phyloP scores from a whole-genome alignment of 495 filamentous ascomycete genomes.

The Podospora pseudopauciseta region DNA sequence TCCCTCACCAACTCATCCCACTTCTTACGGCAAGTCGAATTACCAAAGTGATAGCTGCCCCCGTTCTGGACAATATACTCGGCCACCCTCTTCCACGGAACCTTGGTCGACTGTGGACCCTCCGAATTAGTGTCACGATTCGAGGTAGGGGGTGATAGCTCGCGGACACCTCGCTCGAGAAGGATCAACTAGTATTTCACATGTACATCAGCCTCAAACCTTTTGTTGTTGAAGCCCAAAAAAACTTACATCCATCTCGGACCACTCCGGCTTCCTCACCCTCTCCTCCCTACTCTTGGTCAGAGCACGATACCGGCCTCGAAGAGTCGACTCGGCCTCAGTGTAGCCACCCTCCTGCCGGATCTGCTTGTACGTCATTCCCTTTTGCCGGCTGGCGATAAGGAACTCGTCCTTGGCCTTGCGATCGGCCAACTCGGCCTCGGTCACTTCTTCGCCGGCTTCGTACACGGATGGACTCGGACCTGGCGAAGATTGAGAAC shows the following conservation, averaged over 20 bases:
- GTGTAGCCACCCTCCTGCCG: not conserved
- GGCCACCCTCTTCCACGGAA: slow-evolving; percentile 81
- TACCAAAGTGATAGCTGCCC: slow-evolving; percentile 79
- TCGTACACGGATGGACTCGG: not conserved
- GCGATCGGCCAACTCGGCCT: not conserved
- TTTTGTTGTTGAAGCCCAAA: no score
- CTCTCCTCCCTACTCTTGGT: not conserved
- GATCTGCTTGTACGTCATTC: slow-evolving; percentile 1
- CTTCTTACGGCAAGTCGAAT: slow-evolving; percentile 84
- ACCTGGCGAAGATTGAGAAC: not conserved
- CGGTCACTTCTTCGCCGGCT: not conserved
- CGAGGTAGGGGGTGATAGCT: slow-evolving; percentile 23
- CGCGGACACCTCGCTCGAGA: slow-evolving; percentile 46
- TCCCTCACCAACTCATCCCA: slow-evolving; percentile 54
- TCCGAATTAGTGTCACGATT: not conserved
- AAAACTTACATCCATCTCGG: not conserved
- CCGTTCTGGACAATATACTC: slow-evolving; percentile 67
- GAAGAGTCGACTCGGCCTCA: not conserved
- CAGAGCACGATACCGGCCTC: not conserved
- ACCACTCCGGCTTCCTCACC: slow-evolving; percentile 1
- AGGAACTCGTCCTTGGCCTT: slow-evolving; percentile 2
- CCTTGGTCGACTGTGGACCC: slow-evolving; percentile 36
- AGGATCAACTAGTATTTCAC: slow-evolving; percentile 23
- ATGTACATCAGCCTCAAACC: no score
- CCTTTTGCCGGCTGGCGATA: not conserved